These are phyloP conservation scores for Chrysoporthe puriensis DNA, from an alignment of 2,329 filamentous ascomycete species.

Conservation along the genomic window DNA sequence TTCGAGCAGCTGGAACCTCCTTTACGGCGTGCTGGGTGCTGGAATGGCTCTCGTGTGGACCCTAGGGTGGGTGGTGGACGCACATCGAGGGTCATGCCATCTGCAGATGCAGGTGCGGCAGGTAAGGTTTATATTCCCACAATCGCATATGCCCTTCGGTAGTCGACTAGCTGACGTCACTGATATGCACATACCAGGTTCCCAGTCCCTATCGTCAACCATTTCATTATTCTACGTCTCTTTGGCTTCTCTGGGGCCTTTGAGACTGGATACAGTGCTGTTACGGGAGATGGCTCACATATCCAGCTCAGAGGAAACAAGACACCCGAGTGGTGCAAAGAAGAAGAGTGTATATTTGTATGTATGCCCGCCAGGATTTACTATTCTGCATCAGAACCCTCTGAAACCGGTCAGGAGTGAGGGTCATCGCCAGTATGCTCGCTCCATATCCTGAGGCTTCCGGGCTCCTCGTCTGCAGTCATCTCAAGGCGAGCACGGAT, in stretches of 20 bases:
- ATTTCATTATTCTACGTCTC: too few species aligned
- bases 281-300: too few species aligned
- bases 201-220: too few species aligned
- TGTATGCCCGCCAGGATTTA: too few species aligned
- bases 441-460: not conserved
- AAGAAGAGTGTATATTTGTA: too few species aligned
- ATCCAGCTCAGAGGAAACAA: too few species aligned
- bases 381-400: not conserved
- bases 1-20: not conserved
- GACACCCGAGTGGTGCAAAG: too few species aligned
- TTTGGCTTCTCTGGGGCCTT: too few species aligned
- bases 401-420: not conserved
- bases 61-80: not conserved
- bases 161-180: not conserved
- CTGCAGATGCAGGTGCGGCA: not conserved
- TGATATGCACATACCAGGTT: conserved; percentile 1
- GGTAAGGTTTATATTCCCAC: not conserved
- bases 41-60: not conserved
- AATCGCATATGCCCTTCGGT: conserved; percentile 2
- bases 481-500: too few species aligned
- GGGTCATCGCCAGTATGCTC: not conserved
- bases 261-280: too few species aligned
- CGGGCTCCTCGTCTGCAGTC: too few species aligned
- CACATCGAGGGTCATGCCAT: not conserved
- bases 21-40: not conserved